A percentile compares a stretch with the other conserved stretches of the same genome.
Evolutionary conservation across 106 monocot genomes (phyloP).

Genomic region (Alisma plantagoaquatica): DNA sequence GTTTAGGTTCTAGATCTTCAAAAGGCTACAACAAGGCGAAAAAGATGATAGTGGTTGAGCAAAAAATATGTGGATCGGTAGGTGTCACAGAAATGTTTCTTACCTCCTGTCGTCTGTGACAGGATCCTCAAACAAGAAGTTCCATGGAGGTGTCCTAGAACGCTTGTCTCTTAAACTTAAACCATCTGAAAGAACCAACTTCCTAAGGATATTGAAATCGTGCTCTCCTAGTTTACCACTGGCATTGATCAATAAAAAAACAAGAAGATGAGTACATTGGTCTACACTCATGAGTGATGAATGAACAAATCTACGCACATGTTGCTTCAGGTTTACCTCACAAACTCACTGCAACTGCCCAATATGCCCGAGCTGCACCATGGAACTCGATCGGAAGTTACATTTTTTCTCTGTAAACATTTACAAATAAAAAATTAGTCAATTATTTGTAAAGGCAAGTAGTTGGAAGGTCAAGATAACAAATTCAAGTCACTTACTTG

Average conservation of each 20-base stretch:
- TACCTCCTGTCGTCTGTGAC: constrained; percentile 35
- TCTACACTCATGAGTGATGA: too few relatives aligned
- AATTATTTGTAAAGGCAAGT: too few relatives aligned
- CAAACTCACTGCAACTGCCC: constrained; percentile 30
- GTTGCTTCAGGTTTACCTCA: too few relatives aligned
- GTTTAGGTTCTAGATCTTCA: constrained; percentile 46
- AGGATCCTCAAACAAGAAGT: constrained; percentile 31
- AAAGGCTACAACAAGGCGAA: constrained; percentile 31
- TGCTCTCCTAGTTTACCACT: constrained; percentile 30
- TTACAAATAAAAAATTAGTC: too few relatives aligned
- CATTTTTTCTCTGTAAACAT: constrained; percentile 20
- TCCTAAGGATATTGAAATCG: constrained; percentile 28
- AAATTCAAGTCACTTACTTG: too few relatives aligned
- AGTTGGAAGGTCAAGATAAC: too few relatives aligned
- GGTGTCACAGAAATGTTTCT: too few relatives aligned
- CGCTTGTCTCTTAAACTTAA: constrained; percentile 22
- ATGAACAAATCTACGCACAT: too few relatives aligned
- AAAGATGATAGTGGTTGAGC: too few relatives aligned
- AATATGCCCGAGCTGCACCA: constrained; percentile 34
- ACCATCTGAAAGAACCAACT: constrained; percentile 34
- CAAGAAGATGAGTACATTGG: too few relatives aligned
- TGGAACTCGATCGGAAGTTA: constrained; percentile 24
- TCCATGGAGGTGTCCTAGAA: constrained; percentile 29
- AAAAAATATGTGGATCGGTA: too few relatives aligned
- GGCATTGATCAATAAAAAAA: too few relatives aligned